Conservation (phyloP, 257 asterid genomes). For the Striga asiatica region DNA sequence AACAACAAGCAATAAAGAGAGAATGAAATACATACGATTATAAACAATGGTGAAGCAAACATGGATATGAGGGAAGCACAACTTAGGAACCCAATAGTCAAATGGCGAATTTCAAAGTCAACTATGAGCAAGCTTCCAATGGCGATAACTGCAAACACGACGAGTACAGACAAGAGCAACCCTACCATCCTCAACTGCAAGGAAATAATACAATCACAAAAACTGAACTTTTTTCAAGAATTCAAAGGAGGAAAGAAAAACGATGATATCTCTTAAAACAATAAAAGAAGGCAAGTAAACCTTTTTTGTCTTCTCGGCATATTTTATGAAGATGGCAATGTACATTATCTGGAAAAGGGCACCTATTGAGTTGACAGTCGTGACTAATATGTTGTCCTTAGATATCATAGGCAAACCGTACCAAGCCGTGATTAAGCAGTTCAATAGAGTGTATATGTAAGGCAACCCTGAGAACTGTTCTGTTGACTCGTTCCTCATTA, state of each 20-base stretch:
- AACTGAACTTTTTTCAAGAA: no score
- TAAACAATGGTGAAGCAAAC: slow-evolving; percentile 57
- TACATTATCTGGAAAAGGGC: slow-evolving; percentile 42
- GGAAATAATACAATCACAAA: not conserved
- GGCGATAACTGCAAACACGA: slow-evolving; percentile 30
- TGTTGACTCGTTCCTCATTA: slow-evolving; percentile 43
- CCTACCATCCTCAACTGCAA: slow-evolving; percentile 44
- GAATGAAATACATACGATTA: slow-evolving; percentile 52
- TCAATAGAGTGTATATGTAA: slow-evolving; percentile 48
- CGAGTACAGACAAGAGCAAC: slow-evolving; percentile 29
- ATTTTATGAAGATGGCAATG: slow-evolving; percentile 32
- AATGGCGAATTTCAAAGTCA: slow-evolving; percentile 32
- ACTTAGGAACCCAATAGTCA: slow-evolving; percentile 34
- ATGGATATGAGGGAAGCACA: slow-evolving; percentile 53
- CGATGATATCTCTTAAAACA: no score
- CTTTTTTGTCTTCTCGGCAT: slow-evolving; percentile 35
- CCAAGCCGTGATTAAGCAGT: slow-evolving; percentile 64
- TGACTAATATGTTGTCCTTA: slow-evolving; percentile 36
- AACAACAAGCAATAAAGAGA: no score
- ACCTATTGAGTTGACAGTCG: slow-evolving; percentile 52
- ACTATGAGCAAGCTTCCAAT: slow-evolving; percentile 32
- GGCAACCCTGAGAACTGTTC: slow-evolving; percentile 59
- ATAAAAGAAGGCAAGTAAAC: slow-evolving; percentile 14
- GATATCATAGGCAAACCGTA: slow-evolving; percentile 57
- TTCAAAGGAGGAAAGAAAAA: not conserved